Evolutionary conservation across 2,329 filamentous ascomycete species (phyloP), one percentile per base, ranked within the genome.

Genomic region (Arthrobotrys musiformis): DNA sequence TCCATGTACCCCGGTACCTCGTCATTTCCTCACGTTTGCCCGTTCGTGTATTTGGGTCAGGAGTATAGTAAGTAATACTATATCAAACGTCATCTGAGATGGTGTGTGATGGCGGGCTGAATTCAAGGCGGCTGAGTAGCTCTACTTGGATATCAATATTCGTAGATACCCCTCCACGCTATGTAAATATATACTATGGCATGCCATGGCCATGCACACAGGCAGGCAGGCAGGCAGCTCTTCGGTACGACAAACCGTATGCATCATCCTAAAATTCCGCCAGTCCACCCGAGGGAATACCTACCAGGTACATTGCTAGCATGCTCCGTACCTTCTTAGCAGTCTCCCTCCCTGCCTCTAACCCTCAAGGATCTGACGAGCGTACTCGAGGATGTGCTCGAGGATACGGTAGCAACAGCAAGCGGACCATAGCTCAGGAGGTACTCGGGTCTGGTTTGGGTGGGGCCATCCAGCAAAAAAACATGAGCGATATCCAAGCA

Each of bases 261-360:
- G 70, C 70, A 75, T 58, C 70, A 75, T 75, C 70, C 70, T 75
- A 75, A 75, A 70, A 73, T 66, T 48, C 63, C 22, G 54, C 70
- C 56, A 54, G 9, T 40, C 24, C 44, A 54, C 30, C 22, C 61
- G 54, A 52, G 61, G 40, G 33, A 22, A 33, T 56, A 56, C 50
- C 56, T 46, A 37, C 33, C 17, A 33, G 19, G 26, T 52, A 35
- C 40, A 35, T 19, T 42, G n/a, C 11, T 42, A 17, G 5, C 30
- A 35, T 11, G 5, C 30, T 5, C 30, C 30, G n/a, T n/a, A 35
- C 40, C 44, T 19, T 42, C 40, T 19, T 42, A 17, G 5, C 30
- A 35, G 5, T 35, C 30, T 5, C 30, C 30, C 30, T 35, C 11
- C 40, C 40, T 44, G 5, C 40, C 40, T 19, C 17, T n/a, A 44